Evolutionary conservation across 2,329 filamentous ascomycete species (phyloP).

Genomic region (Pseudogymnoascus sp.): DNA sequence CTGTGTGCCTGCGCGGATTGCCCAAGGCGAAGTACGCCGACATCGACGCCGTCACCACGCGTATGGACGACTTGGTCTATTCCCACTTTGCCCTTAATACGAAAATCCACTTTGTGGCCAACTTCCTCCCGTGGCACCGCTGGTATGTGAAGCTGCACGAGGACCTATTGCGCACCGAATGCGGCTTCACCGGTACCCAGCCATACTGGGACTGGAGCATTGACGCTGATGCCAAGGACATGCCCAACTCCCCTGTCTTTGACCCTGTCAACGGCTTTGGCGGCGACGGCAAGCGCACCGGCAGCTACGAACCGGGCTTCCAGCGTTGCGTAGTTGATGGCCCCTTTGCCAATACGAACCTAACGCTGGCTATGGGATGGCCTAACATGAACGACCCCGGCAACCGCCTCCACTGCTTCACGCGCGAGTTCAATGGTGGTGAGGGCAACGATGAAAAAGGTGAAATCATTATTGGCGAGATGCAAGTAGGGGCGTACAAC

Average conservation of each 20-base stretch:
- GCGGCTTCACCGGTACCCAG: conserved; percentile 28
- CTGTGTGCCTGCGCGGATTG: conserved; percentile 9
- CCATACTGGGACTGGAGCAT: conserved; percentile 30
- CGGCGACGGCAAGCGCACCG: conserved; percentile 21
- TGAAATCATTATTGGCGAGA: conserved; percentile 15
- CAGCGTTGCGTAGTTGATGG: background rate
- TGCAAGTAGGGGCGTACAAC: conserved; percentile 9
- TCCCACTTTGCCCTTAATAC: conserved; percentile 16
- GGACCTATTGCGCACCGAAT: conserved; percentile 24
- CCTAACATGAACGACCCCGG: conserved; percentile 15
- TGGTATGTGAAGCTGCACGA: conserved; percentile 29
- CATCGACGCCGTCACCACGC: conserved; percentile 14
- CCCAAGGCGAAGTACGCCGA: conserved; percentile 11
- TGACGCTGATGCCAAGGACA: conserved; percentile 15
- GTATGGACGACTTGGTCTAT: conserved; percentile 18
- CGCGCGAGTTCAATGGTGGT: conserved; percentile 17
- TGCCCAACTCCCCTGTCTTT: conserved; percentile 25
- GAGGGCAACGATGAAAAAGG: background rate
- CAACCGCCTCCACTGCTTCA: conserved; percentile 18
- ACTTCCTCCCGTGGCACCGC: conserved; percentile 33
- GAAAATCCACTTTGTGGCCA: conserved; percentile 20
- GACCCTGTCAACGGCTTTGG: conserved; percentile 29
- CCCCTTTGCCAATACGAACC: conserved; percentile 5
- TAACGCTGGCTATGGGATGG: conserved; percentile 18
- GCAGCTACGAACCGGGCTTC: conserved; percentile 14